phyloP scores from a whole-genome alignment of 2,329 filamentous ascomycete species.

The Curvularia hawaiiensis region DNA sequence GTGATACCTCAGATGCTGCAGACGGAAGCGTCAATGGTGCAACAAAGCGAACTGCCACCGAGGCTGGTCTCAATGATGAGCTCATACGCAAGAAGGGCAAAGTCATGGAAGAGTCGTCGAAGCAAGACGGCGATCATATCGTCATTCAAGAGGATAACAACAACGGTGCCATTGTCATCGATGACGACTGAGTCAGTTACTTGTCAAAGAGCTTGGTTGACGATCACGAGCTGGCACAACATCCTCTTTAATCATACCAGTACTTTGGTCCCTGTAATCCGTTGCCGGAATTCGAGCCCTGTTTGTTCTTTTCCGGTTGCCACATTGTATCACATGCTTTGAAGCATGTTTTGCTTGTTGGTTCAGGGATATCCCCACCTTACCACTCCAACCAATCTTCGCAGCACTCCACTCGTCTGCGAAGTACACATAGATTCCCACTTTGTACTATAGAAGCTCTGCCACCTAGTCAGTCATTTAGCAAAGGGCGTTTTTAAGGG shows the following conservation, averaged over 20 bases:
- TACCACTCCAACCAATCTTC: neutral
- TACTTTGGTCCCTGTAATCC: neutral
- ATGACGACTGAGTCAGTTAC: constrained; percentile 30
- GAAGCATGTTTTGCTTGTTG: neutral
- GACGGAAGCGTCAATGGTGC: constrained; percentile 36
- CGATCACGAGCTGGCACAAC: neutral
- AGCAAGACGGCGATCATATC: constrained; percentile 41
- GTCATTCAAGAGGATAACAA: constrained; percentile 41
- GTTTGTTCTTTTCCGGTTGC: neutral
- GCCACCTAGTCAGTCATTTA: constrained; percentile 11
- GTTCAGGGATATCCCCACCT: neutral
- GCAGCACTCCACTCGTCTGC: neutral
- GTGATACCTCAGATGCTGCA: neutral
- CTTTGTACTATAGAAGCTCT: constrained; percentile 20
- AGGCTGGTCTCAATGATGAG: constrained; percentile 48
- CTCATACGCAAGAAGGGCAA: constrained; percentile 48
- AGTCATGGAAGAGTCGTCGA: constrained; percentile 38
- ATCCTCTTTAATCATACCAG: neutral
- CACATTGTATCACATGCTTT: constrained; percentile 1
- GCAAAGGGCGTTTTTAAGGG: constrained; percentile 16
- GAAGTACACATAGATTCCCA: constrained; percentile 13
- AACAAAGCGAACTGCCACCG: constrained; percentile 53
- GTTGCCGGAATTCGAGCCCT: neutral
- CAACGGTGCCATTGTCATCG: constrained; percentile 47
- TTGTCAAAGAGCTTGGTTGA: neutral